Evolutionary conservation across 2,329 filamentous ascomycete genomes (phyloP).

Genomic region (Colletotrichum lentis): DNA sequence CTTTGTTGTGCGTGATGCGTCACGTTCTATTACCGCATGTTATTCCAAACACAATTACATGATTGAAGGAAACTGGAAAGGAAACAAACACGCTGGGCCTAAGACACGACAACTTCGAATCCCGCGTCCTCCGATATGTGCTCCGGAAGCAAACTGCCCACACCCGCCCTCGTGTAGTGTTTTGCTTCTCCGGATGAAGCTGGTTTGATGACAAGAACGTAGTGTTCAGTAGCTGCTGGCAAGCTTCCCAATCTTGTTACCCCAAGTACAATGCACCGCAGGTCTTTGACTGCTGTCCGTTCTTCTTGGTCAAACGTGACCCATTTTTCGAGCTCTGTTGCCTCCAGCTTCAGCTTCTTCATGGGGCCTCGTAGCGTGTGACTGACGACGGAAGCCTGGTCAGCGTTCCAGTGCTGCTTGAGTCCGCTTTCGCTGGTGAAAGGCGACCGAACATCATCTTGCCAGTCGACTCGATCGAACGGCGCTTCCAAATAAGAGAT

Average conservation of each 20-base stretch:
- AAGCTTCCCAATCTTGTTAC: background rate
- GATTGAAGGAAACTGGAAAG: background rate
- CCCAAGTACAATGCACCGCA: background rate
- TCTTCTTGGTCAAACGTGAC: background rate
- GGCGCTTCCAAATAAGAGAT: conserved; percentile 2
- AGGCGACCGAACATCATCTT: background rate
- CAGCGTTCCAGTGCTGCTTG: background rate
- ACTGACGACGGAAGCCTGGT: background rate
- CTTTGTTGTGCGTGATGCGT: too few species aligned
- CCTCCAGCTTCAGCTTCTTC: background rate
- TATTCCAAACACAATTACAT: background rate
- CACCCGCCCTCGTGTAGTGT: background rate
- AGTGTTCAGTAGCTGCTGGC: background rate
- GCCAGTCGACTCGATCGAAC: background rate
- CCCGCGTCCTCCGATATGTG: background rate
- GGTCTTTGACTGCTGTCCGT: too few species aligned
- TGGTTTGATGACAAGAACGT: background rate
- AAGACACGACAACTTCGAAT: background rate
- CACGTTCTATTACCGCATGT: too few species aligned
- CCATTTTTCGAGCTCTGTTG: background rate
- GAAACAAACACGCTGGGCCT: background rate
- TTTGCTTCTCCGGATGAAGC: background rate
- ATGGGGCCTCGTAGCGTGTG: background rate
- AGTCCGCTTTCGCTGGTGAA: background rate
- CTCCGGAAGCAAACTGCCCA: background rate